Conservation (phyloP, 2,329 filamentous ascomycete species). For the Botrytis porri region DNA sequence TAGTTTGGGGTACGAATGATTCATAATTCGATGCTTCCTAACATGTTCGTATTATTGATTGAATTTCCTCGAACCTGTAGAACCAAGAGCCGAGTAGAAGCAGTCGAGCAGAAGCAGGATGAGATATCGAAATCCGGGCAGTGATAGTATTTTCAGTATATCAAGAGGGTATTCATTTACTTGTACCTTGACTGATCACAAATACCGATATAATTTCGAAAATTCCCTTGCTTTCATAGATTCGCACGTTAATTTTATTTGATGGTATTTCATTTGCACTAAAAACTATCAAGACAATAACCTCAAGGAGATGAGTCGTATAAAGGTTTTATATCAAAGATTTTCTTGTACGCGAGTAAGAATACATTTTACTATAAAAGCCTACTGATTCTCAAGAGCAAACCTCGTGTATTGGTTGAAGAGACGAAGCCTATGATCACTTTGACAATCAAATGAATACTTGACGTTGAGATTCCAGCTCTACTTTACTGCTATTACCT, state of each 20-base stretch:
- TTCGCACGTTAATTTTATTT: neutral
- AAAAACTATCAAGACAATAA: neutral
- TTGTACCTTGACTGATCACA: neutral
- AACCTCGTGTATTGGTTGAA: neutral
- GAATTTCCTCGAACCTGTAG: neutral
- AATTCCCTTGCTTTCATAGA: neutral
- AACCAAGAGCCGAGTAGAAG: neutral
- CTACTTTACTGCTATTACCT: neutral
- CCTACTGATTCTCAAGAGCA: neutral
- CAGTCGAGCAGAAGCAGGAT: neutral
- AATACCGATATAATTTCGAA: neutral
- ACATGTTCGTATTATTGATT: neutral
- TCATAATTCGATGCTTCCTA: neutral
- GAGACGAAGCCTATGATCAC: neutral
- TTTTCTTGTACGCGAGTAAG: neutral
- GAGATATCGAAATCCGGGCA: fast-evolving
- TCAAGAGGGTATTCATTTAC: neutral
- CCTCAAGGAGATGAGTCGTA: fast-evolving
- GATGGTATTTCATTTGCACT: neutral
- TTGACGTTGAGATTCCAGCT: neutral
- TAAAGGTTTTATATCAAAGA: neutral
- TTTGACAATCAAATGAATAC: neutral
- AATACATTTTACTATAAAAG: neutral
- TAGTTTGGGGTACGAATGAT: neutral
- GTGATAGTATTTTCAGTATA: neutral